Base-by-base conservation (phyloP, 2,329 filamentous ascomycete genomes). In the Periconia digitata region DNA sequence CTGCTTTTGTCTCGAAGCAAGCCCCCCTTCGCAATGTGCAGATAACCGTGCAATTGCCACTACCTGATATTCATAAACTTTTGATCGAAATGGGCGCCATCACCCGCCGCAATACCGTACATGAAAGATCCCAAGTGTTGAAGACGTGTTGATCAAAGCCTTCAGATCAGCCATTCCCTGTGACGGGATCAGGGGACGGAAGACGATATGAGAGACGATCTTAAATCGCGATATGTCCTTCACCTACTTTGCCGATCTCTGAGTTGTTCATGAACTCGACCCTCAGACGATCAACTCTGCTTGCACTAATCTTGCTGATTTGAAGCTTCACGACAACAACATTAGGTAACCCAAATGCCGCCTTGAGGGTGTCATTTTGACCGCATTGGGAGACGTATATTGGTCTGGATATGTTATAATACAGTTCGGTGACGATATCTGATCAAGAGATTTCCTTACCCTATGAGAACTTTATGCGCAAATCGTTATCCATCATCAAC, bases 21-120 rank as follows among this genome's bases (percentile, higher is more conserved):
- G 38, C 0, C 43, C 34, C 0, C 43, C 34, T 8, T 46, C 48
- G 16, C 50, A 48, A 2, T 48, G 48, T 2, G 55, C 53, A 15
- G 56, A 39, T 2, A 47, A 43, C 4, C 55, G 46, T 3, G 55
- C 55, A 5, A 50, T 50, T 13, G 55, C 55, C 2, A 58, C 55
- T 8, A 53, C 55, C 35, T 58, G 55, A 18, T 54, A 56, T 21
- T 58, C 55, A 44, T 51, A 58, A n/a, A 47, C 53, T 3, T n/a
- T 48, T 37, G 22, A 58, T 50, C 3, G 50, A 51, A 17, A 58
- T 47, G 1, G 47, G 50, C 1, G 47, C 48, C 22, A 40, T 44
- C 7, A 54, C 46, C 34, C 51, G 45, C 3, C 54, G 51, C 3
- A 56, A 40, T 17, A 51, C 47, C 0, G 51, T 35, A 5, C 54